Evolutionary conservation across 2,329 filamentous ascomycete species (phyloP).

Genomic region (Endocalyx cinctus): DNA sequence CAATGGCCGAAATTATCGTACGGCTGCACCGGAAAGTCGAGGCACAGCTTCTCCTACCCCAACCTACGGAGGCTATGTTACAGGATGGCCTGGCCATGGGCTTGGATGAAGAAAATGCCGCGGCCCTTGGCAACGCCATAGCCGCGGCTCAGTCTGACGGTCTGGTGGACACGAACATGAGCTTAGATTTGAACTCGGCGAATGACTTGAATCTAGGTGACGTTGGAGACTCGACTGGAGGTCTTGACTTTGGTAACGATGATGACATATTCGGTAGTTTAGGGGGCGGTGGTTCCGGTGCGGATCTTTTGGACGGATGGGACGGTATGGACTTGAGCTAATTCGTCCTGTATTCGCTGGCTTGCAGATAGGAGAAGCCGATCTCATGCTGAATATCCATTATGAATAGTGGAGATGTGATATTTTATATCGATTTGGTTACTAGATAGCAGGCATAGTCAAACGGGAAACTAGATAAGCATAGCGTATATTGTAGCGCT

Average conservation of each 20-base stretch:
- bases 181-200: constrained; percentile 32
- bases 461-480: too few species aligned
- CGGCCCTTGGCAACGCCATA: constrained; percentile 36
- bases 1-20: constrained; percentile 56
- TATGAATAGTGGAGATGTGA: too few species aligned
- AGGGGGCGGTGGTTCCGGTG: constrained; percentile 15
- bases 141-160: constrained; percentile 36
- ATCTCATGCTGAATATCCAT: too few species aligned
- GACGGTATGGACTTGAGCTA: constrained; percentile 22
- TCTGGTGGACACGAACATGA: constrained; percentile 31
- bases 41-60: constrained; percentile 50
- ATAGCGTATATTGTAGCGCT: too few species aligned
- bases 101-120: constrained; percentile 34
- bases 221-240: constrained; percentile 31
- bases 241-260: constrained; percentile 31
- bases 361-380: too few species aligned
- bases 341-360: neutral
- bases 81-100: constrained; percentile 38
- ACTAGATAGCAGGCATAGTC: too few species aligned
- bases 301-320: constrained; percentile 26
- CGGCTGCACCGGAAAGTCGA: constrained; percentile 62
- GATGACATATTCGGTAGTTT: constrained; percentile 41
- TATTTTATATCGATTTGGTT: too few species aligned
- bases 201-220: constrained; percentile 36
- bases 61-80: constrained; percentile 35